phyloP scores from a whole-genome alignment of 139 green algal species.

The Asterochloris sp. region DNA sequence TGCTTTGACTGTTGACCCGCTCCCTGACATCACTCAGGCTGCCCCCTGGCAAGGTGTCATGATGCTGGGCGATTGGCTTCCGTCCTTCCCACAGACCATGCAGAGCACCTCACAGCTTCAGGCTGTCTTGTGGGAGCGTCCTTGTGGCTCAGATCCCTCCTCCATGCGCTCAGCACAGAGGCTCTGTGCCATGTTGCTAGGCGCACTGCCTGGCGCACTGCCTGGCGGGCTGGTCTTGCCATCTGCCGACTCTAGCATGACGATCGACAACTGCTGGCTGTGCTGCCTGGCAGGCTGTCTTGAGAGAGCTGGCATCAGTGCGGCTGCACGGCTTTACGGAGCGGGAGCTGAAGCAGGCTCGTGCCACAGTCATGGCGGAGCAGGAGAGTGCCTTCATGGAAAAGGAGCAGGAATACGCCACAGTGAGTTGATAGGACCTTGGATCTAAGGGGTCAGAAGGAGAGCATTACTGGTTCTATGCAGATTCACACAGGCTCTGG shows the following conservation, averaged over 20 bases:
- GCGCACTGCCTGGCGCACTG: not conserved
- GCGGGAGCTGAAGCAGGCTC: slow-evolving; percentile 32
- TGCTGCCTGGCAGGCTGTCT: slow-evolving; percentile 34
- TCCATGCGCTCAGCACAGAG: not conserved
- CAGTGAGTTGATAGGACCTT: not conserved
- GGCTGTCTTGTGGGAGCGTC: too few species aligned
- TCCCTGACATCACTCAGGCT: too few species aligned
- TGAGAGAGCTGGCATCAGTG: slow-evolving; percentile 73
- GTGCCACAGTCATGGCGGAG: slow-evolving; percentile 35
- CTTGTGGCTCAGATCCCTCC: not conserved
- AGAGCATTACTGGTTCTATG: too few species aligned
- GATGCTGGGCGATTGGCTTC: too few species aligned
- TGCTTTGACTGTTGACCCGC: too few species aligned
- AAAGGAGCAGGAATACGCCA: slow-evolving; percentile 62
- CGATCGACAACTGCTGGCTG: too few species aligned
- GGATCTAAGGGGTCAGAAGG: too few species aligned
- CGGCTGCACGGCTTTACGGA: slow-evolving; percentile 64
- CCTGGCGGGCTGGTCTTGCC: not conserved
- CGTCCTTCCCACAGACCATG: too few species aligned
- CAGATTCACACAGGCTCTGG: too few species aligned
- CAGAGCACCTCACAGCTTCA: too few species aligned
- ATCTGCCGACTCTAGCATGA: too few species aligned
- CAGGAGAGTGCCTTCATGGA: slow-evolving; percentile 72
- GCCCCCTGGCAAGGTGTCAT: too few species aligned
- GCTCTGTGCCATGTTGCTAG: not conserved